Evolutionary conservation across 805 yeast genomes (phyloP).

Genomic region (Spathaspora girioi): DNA sequence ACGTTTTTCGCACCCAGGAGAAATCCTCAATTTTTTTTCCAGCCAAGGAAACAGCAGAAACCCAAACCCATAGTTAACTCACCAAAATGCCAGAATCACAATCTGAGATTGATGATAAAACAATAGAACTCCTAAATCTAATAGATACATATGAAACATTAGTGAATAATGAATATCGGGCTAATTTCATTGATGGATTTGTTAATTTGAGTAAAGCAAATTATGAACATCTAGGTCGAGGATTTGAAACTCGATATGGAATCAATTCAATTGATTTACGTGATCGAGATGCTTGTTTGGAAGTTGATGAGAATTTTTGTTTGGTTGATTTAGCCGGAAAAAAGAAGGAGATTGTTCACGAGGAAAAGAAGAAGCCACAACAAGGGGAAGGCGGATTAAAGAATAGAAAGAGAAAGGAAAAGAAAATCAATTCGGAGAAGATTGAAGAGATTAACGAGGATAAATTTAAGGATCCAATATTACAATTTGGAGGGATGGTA

Average conservation of each 20-base stretch:
- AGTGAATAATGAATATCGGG: conserved; percentile 15
- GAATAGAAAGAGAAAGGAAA: not conserved
- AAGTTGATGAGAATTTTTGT: conserved; percentile 8
- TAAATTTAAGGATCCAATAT: conserved; percentile 28
- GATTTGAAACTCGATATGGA: conserved; percentile 29
- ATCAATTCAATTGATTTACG: conserved; percentile 39
- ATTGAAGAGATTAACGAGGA: not conserved
- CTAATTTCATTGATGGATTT: conserved; percentile 30
- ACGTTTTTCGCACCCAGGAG: not conserved
- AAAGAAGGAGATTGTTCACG: not conserved
- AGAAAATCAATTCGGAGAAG: conserved; percentile 2
- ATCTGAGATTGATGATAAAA: conserved; percentile 11
- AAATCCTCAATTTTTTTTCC: not conserved
- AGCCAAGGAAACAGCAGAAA: not conserved
- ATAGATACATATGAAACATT: conserved; percentile 30
- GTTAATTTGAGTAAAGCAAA: conserved; percentile 45
- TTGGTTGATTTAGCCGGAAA: conserved; percentile 9
- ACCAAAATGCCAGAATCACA: not conserved
- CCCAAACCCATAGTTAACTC: not conserved
- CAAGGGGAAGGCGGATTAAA: not conserved
- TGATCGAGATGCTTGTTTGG: conserved; percentile 22
- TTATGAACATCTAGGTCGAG: conserved; percentile 19
- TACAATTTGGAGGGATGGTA: conserved; percentile 49
- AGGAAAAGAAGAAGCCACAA: conserved; percentile 10
- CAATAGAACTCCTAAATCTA: conserved; percentile 22